A percentile compares a stretch with the other conserved stretches of the same genome.
Conservation (phyloP, 805 yeast genomes). For the Pichia nakasei region DNA sequence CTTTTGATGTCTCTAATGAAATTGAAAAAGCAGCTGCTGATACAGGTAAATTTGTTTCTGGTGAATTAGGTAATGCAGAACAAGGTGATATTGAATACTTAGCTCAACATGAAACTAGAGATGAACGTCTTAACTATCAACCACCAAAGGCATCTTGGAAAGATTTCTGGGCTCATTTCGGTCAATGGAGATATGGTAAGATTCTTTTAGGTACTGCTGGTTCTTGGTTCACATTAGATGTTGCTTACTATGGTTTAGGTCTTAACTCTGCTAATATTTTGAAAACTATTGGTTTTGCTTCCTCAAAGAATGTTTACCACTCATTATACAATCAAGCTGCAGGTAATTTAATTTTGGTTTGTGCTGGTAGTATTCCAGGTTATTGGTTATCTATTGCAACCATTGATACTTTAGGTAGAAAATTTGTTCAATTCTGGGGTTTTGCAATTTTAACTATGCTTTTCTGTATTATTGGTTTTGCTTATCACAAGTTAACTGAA, state of each 20-base stretch:
- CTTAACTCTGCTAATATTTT: conserved; percentile 74
- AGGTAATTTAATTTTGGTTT: conserved; percentile 84
- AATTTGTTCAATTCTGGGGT: conserved; percentile 71
- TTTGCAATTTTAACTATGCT: conserved; percentile 62
- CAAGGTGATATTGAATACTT: conserved; percentile 35
- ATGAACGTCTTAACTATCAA: conserved; percentile 20
- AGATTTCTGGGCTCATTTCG: conserved; percentile 67
- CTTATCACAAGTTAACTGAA: conserved; percentile 58
- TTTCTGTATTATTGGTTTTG: conserved; percentile 79
- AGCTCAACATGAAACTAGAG: conserved; percentile 37
- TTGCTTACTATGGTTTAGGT: conserved; percentile 85
- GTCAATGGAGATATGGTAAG: conserved; percentile 82
- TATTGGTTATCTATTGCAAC: conserved; percentile 82
- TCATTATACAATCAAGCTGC: conserved; percentile 72
- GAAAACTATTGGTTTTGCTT: conserved; percentile 77
- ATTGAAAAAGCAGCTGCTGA: conserved; percentile 50
- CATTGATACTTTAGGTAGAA: conserved; percentile 76
- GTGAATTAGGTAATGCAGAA: conserved; percentile 43
- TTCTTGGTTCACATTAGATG: conserved; percentile 85
- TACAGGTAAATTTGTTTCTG: conserved; percentile 40
- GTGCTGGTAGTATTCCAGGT: conserved; percentile 95
- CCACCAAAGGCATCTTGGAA: conserved; percentile 77
- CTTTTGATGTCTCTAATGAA: conserved; percentile 64
- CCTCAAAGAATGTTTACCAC: conserved; percentile 58
- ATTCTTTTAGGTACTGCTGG: conserved; percentile 83